Evolutionary conservation across 2,329 filamentous ascomycete species (phyloP).

Genomic region (Trichoderma aggressivum): DNA sequence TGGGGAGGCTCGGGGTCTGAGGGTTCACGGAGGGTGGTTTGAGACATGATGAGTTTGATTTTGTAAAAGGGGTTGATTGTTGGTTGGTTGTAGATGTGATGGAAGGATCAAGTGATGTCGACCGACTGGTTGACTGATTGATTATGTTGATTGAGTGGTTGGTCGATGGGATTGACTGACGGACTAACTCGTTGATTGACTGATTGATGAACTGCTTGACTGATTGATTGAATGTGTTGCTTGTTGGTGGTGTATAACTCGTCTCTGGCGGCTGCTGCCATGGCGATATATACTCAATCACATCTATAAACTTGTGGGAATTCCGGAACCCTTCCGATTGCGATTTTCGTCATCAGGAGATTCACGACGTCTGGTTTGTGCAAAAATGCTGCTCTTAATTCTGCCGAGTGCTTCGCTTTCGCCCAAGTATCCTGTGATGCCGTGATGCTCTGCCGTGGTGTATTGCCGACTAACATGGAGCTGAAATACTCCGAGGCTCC

Average conservation of each 20-base stretch:
- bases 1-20: constrained; percentile 21
- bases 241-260: neutral
- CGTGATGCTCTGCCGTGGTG: neutral
- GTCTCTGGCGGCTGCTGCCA: neutral
- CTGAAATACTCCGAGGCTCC: neutral
- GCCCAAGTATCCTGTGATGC: neutral
- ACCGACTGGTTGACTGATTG: neutral
- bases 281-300: neutral
- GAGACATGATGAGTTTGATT: neutral
- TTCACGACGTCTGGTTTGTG: neutral
- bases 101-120: neutral
- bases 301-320: neutral
- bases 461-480: neutral
- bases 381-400: neutral
- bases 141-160: neutral
- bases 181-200: neutral
- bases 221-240: neutral
- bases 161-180: neutral
- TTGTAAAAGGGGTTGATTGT: neutral
- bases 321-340: neutral
- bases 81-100: neutral
- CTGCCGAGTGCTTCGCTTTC: neutral
- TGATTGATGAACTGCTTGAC: neutral
- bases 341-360: accelerated
- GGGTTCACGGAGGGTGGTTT: neutral